Base-by-base conservation (phyloP, 2,329 filamentous ascomycete genomes). In the Cladosporium sp. region DNA sequence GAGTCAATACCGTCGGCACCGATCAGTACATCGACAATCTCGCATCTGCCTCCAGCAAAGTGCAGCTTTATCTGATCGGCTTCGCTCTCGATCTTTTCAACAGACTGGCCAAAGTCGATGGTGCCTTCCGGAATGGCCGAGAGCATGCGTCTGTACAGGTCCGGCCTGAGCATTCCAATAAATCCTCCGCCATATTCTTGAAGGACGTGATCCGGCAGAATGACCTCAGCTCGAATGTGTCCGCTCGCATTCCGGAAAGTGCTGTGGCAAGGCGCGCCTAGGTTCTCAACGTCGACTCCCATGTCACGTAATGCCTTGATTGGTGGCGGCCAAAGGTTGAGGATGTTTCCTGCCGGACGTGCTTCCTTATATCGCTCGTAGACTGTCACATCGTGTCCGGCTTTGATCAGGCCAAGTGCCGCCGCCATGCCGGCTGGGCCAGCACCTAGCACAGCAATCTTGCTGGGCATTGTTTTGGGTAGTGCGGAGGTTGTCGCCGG, bases 401-500 rank as follows among this genome's bases (percentile, higher is more conserved):
- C 54, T 3, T 55, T 60, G 38, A 69, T 59, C 7, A 72, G 56
- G 6, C 69, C 69, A 18, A 70, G 66, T 47, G 62, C 62, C 0
- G 61, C 56, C 18, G 59, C 57, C 19, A 65, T 50, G n/a, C 62
- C 61, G 11, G 55, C 59, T 30, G 64, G 64, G 33, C 62, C 63
- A 27, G 60, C 63, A 20, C 59, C 57, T 19, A 61, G 66, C 61
- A 55, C 64, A 45, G 64, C 53, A 47, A 67, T 64, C 35, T 53
- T 57, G 54, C n/a, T n/a, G n/a, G n/a, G n/a, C n/a, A n/a, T n/a
- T n/a, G n/a, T n/a, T n/a, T n/a, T n/a, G n/a, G n/a, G n/a, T n/a
- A n/a, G n/a, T n/a, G n/a, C n/a, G n/a, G n/a, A n/a, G n/a, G n/a
- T n/a, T n/a, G n/a, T n/a, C n/a, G n/a, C n/a, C n/a, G n/a, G n/a